Base-by-base conservation (phyloP, 2,329 filamentous ascomycete genomes). In the Verticillium zaregamsianum region DNA sequence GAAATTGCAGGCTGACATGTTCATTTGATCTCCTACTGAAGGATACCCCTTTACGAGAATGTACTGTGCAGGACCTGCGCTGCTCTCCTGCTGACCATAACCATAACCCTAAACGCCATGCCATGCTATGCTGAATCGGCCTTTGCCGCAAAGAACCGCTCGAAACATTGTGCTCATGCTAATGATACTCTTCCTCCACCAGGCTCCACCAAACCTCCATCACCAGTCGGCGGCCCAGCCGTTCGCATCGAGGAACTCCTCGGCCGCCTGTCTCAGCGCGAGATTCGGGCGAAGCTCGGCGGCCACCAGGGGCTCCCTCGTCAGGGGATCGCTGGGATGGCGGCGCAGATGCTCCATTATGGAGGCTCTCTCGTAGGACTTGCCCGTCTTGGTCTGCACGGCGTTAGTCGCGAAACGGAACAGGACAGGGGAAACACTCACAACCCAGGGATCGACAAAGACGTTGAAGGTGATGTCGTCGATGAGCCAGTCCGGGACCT, bases 151-250 rank as follows among this genome's bases (percentile, higher is more conserved):
- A 35, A 35, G 33, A 35, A 35, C 14, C 33, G 33, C 33, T 35
- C 14, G 33, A 35, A 35, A 35, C 9, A 35, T 35, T 35, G 9
- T 35, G 9, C 14, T 14, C 33, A 35, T 35, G 5, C 33, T 35
- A 14, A 11, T 9, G 14, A 14, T 14, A 1, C 33, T 3, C 33
- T 35, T 28, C 28, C 28, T 28, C 5, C 28, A 28, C 28, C 28
- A 28, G 28, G 4, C 28, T 14, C 9, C 9, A 35, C 3, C 33
- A 14, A 7, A 7, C 33, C 9, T 17, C 52, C 12, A 62, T 66
- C 79, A 96, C 90, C 91, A 98, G 73, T 97, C 93, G 45, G 91
- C 93, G 1, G 93, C 92, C 91, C 95, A 97, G 11, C 92, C 93
- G 69, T 97, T 97, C 67, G 91, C 80, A 32, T 90, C 84, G 62